Evolutionary conservation across 2,329 filamentous ascomycete species (phyloP).

Genomic region (Clarireedia hainanense): DNA sequence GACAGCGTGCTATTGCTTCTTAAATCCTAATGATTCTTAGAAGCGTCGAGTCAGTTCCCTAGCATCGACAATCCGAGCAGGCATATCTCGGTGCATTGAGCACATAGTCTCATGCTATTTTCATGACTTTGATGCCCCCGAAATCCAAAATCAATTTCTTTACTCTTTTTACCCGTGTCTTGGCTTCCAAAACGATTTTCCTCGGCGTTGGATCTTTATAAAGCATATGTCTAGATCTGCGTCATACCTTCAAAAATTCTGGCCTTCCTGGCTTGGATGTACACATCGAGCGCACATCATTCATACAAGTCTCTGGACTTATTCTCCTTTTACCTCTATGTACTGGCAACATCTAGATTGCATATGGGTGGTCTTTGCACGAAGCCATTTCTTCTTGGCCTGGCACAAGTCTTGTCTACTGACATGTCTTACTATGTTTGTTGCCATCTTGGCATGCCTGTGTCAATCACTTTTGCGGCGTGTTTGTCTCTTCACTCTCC

Average conservation of each 20-base stretch:
- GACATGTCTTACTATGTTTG: slow-evolving; percentile 2
- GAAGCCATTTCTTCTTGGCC: slow-evolving; percentile 8
- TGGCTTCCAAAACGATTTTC: slow-evolving; percentile 9
- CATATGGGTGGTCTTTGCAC: slow-evolving; percentile 23
- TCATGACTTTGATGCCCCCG: background rate
- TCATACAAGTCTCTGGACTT: background rate
- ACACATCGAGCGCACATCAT: background rate
- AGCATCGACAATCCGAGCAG: slow-evolving; percentile 8
- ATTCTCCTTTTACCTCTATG: background rate
- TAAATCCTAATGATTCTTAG: slow-evolving; percentile 13
- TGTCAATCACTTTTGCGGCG: background rate
- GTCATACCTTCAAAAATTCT: slow-evolving; percentile 14
- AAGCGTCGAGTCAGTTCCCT: slow-evolving; percentile 3
- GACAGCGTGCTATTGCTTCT: slow-evolving; percentile 28
- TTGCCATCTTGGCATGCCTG: background rate
- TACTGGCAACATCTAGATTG: slow-evolving; percentile 19
- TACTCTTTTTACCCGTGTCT: background rate
- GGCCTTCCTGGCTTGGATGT: slow-evolving; percentile 13
- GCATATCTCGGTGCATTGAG: slow-evolving; percentile 9
- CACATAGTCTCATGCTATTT: slow-evolving; percentile 2
- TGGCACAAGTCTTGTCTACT: slow-evolving; percentile 2
- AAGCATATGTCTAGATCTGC: slow-evolving; percentile 25
- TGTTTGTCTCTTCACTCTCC: background rate
- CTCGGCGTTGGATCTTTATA: slow-evolving; percentile 23
- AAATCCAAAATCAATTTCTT: slow-evolving; percentile 2